phyloP scores from a whole-genome alignment of 495 filamentous ascomycete species.

The Annulohypoxylon moriforme region DNA sequence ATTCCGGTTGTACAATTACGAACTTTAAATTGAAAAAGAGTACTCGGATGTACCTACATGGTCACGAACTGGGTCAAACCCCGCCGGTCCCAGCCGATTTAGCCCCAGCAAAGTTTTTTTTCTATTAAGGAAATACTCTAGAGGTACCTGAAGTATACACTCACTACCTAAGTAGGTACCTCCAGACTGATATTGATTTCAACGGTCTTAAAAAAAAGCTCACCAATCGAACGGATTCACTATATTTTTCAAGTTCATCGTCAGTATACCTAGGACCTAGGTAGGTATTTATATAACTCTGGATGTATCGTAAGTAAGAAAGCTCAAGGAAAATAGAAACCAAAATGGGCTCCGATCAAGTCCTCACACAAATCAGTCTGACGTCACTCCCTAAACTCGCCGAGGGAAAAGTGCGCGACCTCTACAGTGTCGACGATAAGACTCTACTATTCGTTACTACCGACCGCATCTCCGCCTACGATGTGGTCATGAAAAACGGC shows the following conservation, averaged over 20 bases:
- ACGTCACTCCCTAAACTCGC: conserved; percentile 32
- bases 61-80: not conserved
- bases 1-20: too few relatives aligned
- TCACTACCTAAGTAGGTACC: not conserved
- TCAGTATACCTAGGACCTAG: too few relatives aligned
- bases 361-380: conserved; percentile 20
- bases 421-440: conserved; percentile 79
- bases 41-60: too few relatives aligned
- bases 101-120: conserved; percentile 26
- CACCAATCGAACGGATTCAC: conserved; percentile 28
- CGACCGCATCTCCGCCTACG: conserved; percentile 94
- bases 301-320: not conserved
- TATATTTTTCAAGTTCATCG: not conserved
- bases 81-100: conserved; percentile 28
- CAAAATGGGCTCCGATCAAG: conserved; percentile 22
- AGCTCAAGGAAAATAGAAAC: not conserved
- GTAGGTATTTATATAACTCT: not conserved
- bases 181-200: too few relatives aligned
- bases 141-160: not conserved
- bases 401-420: conserved; percentile 80
- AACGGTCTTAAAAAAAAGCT: conserved; percentile 4
- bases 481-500: conserved; percentile 91
- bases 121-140: not conserved
- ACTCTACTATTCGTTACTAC: conserved; percentile 89
- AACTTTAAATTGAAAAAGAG: too few relatives aligned